Evolutionary conservation across 176 grass and related monocot species (phyloP), one percentile per base, ranked within the genome.

Genomic region (Puccinellia tenuiflora): DNA sequence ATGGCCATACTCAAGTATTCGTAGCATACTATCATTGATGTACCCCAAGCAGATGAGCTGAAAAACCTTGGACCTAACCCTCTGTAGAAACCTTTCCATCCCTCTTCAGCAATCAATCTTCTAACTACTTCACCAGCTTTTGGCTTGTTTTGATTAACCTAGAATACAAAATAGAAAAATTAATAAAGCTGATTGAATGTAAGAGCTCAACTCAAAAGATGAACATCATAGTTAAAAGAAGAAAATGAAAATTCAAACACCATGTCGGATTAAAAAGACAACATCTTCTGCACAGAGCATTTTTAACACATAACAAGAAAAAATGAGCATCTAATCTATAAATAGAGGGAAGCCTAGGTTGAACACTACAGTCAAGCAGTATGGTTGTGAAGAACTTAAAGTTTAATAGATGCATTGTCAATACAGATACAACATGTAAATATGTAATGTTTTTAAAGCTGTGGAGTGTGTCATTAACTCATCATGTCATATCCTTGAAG

Each of bases 1-100:
- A 15, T 3, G 20, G 21, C 28, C 88, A 64, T 99, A 99, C 96
- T 99, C 68, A 99, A 59, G 68, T 92, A 99, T 84, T 99, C 93
- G 37, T 99, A 99, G 90, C 93, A 89, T 84, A 99, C 96, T 52
- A 99, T 96, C 96, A 96, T 96, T 40, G 93, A 85, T 37, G 96
- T 99, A 47, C 96, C 96, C 96, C 96, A 99, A 65, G 93, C 96
- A 68, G 96, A 96, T 90, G 92, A 96, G 88, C 96, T 99, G 87
- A 99, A 85, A 85, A 99, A 92, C 22, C 96, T 91, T 82, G 96
- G 93, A 60, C 93, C 96, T 83, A 99, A 89, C 1, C 96, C 96
- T 86, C 93, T 93, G 78, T 99, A 99, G 25, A 99, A 88, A 66
- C 93, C 96, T 83, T 96, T 93, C 93, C 93, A 99, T 84, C 96